phyloP scores from a whole-genome alignment of 306 rosid genomes.

The Benincasa hispida region DNA sequence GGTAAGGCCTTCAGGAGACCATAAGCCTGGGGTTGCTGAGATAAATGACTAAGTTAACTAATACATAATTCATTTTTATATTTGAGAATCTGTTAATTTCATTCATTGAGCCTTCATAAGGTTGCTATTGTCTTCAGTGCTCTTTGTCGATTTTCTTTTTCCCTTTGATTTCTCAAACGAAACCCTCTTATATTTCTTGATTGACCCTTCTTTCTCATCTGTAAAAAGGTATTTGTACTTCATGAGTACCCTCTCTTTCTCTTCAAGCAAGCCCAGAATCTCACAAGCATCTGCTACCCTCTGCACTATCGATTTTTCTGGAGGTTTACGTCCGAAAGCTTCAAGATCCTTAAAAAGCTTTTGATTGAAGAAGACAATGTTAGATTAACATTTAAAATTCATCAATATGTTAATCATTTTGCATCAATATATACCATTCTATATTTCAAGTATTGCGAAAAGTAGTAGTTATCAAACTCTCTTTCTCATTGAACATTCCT shows the following conservation, averaged over 20 bases:
- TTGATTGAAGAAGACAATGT: conserved; percentile 4
- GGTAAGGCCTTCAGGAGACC: neutral
- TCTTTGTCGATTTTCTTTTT: neutral
- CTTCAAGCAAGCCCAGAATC: conserved; percentile 45
- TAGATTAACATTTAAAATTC: neutral
- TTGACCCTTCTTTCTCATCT: conserved; percentile 13
- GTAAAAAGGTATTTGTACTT: conserved; percentile 50
- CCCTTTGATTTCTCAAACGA: neutral
- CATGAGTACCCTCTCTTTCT: conserved; percentile 53
- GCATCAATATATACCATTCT: neutral
- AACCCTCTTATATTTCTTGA: conserved; percentile 15
- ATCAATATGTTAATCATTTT: neutral
- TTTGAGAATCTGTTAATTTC: neutral
- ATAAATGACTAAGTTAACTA: neutral
- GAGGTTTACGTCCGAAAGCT: conserved; percentile 82
- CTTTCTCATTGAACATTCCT: neutral
- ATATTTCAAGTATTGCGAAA: neutral
- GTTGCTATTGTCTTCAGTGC: neutral
- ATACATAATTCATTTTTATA: neutral
- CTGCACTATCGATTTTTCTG: conserved; percentile 51
- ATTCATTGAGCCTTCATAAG: neutral
- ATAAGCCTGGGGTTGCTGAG: neutral
- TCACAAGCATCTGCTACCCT: conserved; percentile 81
- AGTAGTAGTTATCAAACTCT: neutral
- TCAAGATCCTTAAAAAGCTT: conserved; percentile 86